Evolutionary conservation across 148 eudicot genomes (phyloP).

Genomic region (Dianthus caryophyllus): DNA sequence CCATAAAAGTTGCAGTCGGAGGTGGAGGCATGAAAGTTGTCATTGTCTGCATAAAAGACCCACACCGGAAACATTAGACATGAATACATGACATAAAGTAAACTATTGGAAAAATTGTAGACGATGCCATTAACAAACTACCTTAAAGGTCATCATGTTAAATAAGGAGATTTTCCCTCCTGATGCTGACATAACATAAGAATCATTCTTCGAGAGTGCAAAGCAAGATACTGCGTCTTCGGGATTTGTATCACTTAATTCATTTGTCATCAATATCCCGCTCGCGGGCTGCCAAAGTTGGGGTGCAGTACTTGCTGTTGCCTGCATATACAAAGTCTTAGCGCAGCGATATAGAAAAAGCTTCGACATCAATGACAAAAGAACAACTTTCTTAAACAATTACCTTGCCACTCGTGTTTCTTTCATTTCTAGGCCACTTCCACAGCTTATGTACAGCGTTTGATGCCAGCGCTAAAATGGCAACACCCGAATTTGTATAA

Average conservation of each 20-base stretch:
- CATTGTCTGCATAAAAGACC: slow-evolving; percentile 59
- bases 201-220: slow-evolving; percentile 85
- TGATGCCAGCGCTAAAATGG: slow-evolving; percentile 65
- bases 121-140: slow-evolving; percentile 14
- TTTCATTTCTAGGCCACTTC: slow-evolving; percentile 80
- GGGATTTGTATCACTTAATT: slow-evolving; percentile 57
- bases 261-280: slow-evolving; percentile 81
- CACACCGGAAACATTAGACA: slow-evolving; percentile 3
- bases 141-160: slow-evolving; percentile 91
- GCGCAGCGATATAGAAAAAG: not conserved
- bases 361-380: not conserved
- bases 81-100: not conserved
- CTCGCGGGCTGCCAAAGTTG: slow-evolving; percentile 81
- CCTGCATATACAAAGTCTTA: slow-evolving; percentile 36
- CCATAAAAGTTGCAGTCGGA: slow-evolving; percentile 82
- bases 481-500: slow-evolving; percentile 71
- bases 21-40: slow-evolving; percentile 88
- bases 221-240: slow-evolving; percentile 84
- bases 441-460: slow-evolving; percentile 85
- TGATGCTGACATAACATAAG: slow-evolving; percentile 86
- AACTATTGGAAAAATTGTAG: no score
- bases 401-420: slow-evolving; percentile 62
- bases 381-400: not conserved
- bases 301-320: slow-evolving; percentile 61
- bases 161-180: slow-evolving; percentile 86